Conservation (phyloP, 176 grass and related monocot genomes). For the Juncus effusus region DNA sequence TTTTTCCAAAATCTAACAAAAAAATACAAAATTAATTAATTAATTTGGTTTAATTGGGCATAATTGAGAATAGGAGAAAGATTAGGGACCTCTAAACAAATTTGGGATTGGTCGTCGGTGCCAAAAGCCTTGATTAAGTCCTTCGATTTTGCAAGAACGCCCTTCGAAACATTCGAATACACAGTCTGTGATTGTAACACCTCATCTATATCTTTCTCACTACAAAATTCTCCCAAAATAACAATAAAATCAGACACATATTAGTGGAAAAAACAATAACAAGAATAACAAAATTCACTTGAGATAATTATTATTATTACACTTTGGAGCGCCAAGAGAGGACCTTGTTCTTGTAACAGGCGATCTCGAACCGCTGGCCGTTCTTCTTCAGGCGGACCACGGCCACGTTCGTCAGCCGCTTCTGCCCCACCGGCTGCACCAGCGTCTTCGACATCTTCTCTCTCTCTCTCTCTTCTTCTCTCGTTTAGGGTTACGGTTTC, state of each 20-base stretch:
- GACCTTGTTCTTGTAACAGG: conserved; percentile 92
- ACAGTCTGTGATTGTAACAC: conserved; percentile 80
- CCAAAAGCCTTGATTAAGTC: conserved; percentile 64
- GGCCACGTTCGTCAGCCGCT: conserved; percentile 78
- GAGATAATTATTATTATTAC: conserved; percentile 17
- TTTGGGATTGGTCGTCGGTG: conserved; percentile 65
- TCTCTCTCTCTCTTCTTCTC: not conserved
- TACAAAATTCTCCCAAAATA: conserved; percentile 8
- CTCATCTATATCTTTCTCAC: conserved; percentile 81
- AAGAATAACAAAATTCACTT: not conserved
- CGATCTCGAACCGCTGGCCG: conserved; percentile 75
- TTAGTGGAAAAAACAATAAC: not conserved
- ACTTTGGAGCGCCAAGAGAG: conserved; percentile 73
- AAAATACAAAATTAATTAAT: not conserved
- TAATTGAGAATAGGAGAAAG: not conserved
- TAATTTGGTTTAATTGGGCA: not conserved
- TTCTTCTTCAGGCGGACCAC: conserved; percentile 74
- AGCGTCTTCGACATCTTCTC: conserved; percentile 47
- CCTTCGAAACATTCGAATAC: conserved; percentile 81
- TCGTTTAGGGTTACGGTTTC: not conserved
- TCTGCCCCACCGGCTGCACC: conserved; percentile 83
- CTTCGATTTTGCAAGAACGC: conserved; percentile 80
- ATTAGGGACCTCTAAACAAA: conserved; percentile 57
- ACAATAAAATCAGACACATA: not conserved
- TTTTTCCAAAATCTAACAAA: conserved; percentile 67